These are phyloP conservation scores for Adiantum capillusveneris DNA, from an alignment of 75 land plant species.

Conservation along the genomic window DNA sequence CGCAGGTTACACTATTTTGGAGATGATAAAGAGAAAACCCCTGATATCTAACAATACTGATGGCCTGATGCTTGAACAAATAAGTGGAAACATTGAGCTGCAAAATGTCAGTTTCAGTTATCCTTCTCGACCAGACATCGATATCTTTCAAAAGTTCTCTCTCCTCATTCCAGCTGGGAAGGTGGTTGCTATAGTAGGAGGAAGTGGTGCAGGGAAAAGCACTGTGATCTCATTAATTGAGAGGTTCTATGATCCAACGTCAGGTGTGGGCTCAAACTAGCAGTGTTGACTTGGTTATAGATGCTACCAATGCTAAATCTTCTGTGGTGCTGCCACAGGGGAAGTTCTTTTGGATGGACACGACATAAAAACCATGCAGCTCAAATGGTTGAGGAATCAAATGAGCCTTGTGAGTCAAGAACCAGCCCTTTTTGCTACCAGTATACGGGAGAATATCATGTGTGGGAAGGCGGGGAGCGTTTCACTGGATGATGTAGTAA, in stretches of 20 bases:
- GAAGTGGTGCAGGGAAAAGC: conserved; percentile 98
- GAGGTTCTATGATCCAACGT: conserved; percentile 87
- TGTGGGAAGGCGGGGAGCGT: conserved; percentile 83
- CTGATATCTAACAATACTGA: conserved; percentile 13
- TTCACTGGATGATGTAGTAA: conserved; percentile 53
- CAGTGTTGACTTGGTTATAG: not conserved
- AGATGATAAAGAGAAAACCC: conserved; percentile 23
- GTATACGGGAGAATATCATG: conserved; percentile 78
- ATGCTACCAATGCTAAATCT: not conserved
- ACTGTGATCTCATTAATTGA: conserved; percentile 90
- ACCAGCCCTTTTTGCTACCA: conserved; percentile 87
- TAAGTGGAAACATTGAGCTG: conserved; percentile 81
- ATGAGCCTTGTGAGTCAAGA: conserved; percentile 94
- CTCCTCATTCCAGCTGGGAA: conserved; percentile 81
- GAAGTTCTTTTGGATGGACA: conserved; percentile 58
- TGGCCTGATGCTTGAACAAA: not conserved
- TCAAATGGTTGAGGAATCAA: conserved; percentile 82
- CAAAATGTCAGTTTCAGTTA: conserved; percentile 78
- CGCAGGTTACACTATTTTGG: conserved; percentile 15
- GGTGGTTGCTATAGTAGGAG: conserved; percentile 88
- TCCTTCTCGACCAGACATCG: conserved; percentile 80
- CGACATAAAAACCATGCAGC: conserved; percentile 52
- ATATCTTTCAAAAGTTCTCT: conserved; percentile 65
- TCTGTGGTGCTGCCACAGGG: conserved; percentile 16
- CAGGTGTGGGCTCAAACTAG: conserved; percentile 29